These are phyloP conservation scores for Metschnikowia aberdeeniae DNA, from an alignment of 805 yeast species.

Conservation along the genomic window DNA sequence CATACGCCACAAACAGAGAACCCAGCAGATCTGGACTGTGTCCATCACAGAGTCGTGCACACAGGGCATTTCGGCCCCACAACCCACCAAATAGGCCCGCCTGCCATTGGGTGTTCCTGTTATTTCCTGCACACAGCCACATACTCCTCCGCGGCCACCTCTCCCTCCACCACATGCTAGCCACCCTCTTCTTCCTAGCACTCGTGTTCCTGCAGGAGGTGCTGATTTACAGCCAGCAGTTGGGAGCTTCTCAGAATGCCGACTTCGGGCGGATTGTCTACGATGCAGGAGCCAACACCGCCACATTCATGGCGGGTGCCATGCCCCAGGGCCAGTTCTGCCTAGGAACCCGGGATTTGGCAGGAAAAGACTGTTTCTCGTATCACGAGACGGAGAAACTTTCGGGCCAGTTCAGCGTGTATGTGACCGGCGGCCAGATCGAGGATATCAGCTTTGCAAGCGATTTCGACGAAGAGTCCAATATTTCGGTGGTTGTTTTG, in stretches of 20 bases:
- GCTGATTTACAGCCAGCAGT: constrained; percentile 4
- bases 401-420: constrained; percentile 11
- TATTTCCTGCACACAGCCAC: too few species aligned
- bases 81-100: too few species aligned
- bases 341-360: constrained; percentile 31
- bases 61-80: too few species aligned
- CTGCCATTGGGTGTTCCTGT: too few species aligned
- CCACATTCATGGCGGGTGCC: constrained; percentile 8
- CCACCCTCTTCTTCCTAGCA: constrained; percentile 1
- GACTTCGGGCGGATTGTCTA: constrained; percentile 17
- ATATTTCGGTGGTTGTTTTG: constrained; percentile 1
- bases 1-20: background rate
- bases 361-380: constrained; percentile 30
- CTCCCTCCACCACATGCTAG: constrained; percentile 2
- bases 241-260: background rate
- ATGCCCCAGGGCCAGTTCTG: constrained; percentile 18
- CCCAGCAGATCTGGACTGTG: too few species aligned
- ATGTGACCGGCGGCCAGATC: constrained; percentile 6
- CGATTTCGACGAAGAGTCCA: background rate
- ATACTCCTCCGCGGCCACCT: too few species aligned
- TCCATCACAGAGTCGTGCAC: too few species aligned
- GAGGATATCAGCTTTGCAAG: constrained; percentile 5
- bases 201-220: constrained; percentile 9
- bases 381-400: constrained; percentile 12
- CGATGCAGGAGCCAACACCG: constrained; percentile 7